A percentile compares a stretch with the other conserved stretches of the same genome.
Evolutionary conservation across 1,284 basidiomycete species (phyloP).

Genomic region (Boletellus deceptivus): DNA sequence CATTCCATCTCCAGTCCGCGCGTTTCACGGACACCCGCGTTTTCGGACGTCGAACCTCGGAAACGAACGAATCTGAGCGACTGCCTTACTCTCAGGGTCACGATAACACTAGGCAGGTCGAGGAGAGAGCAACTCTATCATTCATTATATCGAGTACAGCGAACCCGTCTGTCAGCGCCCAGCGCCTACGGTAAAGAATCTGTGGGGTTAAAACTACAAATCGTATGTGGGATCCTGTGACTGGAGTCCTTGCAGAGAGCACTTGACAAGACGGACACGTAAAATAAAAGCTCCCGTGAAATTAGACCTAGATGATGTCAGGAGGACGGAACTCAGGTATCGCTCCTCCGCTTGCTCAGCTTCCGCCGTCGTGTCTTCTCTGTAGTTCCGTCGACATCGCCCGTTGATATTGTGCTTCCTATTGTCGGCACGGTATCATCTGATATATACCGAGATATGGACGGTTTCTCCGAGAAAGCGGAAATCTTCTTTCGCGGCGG

Average conservation of each 20-base stretch:
- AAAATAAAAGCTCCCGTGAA: constrained; percentile 17
- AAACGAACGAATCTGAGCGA: constrained; percentile 25
- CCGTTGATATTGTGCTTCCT: constrained; percentile 9
- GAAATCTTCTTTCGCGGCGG: constrained; percentile 26
- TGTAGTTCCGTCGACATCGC: constrained; percentile 21
- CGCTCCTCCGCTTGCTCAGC: constrained; percentile 33
- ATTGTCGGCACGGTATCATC: constrained; percentile 11
- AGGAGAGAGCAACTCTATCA: no score
- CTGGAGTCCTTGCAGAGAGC: constrained; percentile 8
- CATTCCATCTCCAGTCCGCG: constrained; percentile 5
- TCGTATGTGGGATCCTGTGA: constrained; percentile 4
- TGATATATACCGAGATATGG: constrained; percentile 24
- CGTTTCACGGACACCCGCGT: constrained; percentile 28
- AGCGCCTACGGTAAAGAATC: constrained; percentile 11
- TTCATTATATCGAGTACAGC: constrained; percentile 4
- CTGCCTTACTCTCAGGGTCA: no score
- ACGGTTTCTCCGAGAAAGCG: constrained; percentile 24
- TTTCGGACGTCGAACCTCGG: constrained; percentile 29
- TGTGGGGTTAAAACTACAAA: constrained; percentile 14
- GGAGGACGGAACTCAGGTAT: constrained; percentile 22
- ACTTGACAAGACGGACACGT: constrained; percentile 6
- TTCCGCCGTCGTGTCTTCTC: constrained; percentile 31
- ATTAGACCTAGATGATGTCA: constrained; percentile 7
- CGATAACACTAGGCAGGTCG: no score
- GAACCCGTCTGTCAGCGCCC: constrained; percentile 11